Evolutionary conservation across 768 basidiomycete species (phyloP), one percentile per base, ranked within the genome.

Genomic region (Crucibulum laeve): DNA sequence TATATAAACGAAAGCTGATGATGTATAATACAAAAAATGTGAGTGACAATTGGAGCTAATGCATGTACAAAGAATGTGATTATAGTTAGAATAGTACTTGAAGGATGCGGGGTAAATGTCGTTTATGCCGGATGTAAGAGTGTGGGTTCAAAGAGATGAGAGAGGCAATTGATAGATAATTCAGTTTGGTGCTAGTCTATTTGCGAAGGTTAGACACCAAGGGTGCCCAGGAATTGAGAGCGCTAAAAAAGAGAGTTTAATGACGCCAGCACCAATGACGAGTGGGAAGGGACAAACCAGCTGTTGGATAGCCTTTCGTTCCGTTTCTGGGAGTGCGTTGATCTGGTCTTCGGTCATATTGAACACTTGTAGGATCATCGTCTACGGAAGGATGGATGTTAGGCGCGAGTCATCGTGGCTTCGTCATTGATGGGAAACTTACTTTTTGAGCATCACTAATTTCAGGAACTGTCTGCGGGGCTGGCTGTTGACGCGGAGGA

Each of bases 281-380:
- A 36, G 44, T 42, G 18, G 28, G 38, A 35, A 24, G 3, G 25
- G 23, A 58, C 62, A n/a, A 19, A 92, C 91, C 60, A 95, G 59
- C 59, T 86, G 82, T 61, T 87, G 73, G 22, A 97, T 90, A 8
- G 90, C 84, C 0, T 77, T 74, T 25, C 86, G 74, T 53, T 95
- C 91, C 1, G 74, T 71, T 4, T 87, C 84, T 22, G 91, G 87
- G 38, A 96, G 65, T 5, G 77, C 77, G 37, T 82, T 82, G 49
- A 97, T 87, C 60, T 95, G 91, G 35, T 88, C 91, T 36, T 73
- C 82, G 1, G 86, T 84, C 57, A 97, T 62, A 47, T 73, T 77
- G 24, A 97, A 67, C 0, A 97, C 92, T 67, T 93, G 91, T 63
- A 91, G 74, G 42, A 96, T 59, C 82, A 95, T 87, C 25, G 77